Conservation (phyloP, 1,139 yeast species). For the Saccharomyces hybrid region DNA sequence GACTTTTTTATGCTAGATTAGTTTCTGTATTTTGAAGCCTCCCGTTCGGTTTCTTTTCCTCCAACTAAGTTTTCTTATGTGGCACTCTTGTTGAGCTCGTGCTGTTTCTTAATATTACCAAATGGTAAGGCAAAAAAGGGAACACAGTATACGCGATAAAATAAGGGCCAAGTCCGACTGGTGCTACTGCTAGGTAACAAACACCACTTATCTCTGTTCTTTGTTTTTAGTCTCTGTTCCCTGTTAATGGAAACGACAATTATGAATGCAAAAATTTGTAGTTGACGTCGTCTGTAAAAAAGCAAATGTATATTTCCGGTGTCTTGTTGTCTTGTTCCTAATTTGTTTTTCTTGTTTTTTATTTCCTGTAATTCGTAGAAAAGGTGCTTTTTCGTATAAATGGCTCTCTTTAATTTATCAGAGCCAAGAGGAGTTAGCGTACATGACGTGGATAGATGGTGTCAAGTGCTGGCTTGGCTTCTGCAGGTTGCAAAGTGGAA, state of each 20-base stretch:
- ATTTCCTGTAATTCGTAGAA: background rate
- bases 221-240: background rate
- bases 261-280: background rate
- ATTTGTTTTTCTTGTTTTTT: background rate
- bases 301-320: background rate
- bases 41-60: background rate
- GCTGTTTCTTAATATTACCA: background rate
- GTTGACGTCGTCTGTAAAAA: background rate
- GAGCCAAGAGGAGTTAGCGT: background rate
- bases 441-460: background rate
- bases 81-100: background rate
- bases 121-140: background rate
- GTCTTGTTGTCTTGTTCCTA: background rate
- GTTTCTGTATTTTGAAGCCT: background rate
- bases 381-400: background rate
- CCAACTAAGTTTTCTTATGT: background rate
- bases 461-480: background rate
- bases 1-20: background rate
- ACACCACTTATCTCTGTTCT: background rate
- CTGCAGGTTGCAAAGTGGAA: background rate
- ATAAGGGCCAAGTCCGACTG: background rate
- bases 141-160: background rate
- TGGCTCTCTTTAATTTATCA: background rate
- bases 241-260: background rate
- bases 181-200: background rate